Percentiles rank a stretch among this genome's conserved stretches.
Conservation (phyloP, 1,139 yeast genomes). For the Hanseniaspora uvarum region DNA sequence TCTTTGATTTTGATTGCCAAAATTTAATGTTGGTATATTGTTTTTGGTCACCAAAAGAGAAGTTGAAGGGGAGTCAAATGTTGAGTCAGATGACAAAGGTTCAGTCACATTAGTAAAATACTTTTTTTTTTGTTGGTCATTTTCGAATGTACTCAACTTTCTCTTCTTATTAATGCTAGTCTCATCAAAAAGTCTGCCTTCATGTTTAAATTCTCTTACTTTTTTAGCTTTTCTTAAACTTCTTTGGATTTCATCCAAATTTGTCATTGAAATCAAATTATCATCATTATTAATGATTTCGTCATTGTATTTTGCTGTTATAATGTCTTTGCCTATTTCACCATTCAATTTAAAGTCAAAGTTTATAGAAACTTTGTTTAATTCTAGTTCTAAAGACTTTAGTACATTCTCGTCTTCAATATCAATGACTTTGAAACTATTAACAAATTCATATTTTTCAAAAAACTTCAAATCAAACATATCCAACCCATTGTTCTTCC, state of each 20-base stretch:
- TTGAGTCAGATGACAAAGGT: constrained; percentile 7
- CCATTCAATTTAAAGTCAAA: constrained; percentile 26
- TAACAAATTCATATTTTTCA: constrained; percentile 25
- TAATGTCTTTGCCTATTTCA: background rate
- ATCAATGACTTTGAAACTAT: constrained; percentile 25
- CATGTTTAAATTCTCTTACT: background rate
- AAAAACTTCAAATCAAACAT: constrained; percentile 23
- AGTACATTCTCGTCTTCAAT: constrained; percentile 26
- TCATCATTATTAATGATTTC: background rate
- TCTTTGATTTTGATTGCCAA: constrained; percentile 10
- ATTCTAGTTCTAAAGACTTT: constrained; percentile 23
- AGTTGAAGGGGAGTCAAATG: constrained; percentile 12
- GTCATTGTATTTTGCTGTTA: background rate
- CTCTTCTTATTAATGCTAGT: background rate
- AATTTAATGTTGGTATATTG: constrained; percentile 2
- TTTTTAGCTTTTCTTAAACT: background rate
- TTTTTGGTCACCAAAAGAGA: background rate
- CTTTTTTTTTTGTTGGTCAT: background rate
- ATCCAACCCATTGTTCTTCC: constrained; percentile 32
- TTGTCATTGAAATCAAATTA: background rate
- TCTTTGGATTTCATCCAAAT: background rate
- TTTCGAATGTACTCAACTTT: background rate
- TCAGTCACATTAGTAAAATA: background rate
- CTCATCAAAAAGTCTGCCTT: background rate
- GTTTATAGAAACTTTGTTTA: constrained; percentile 23